Evolutionary conservation across 2,329 filamentous ascomycete genomes (phyloP).

Genomic region (Tolypocladium ovalisporum): DNA sequence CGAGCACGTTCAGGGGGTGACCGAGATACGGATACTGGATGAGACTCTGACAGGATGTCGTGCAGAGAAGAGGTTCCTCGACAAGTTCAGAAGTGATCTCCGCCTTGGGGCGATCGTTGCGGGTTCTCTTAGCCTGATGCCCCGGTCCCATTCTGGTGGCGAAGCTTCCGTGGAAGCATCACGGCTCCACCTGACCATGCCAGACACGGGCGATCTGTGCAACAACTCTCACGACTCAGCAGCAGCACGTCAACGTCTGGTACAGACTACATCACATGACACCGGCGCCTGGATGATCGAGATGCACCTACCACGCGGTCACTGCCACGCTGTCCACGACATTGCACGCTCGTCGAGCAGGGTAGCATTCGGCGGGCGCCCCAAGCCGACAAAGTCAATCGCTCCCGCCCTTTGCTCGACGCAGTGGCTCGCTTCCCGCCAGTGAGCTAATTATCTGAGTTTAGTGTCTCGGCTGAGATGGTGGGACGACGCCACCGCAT

Average conservation of each 20-base stretch:
- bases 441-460: background rate
- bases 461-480: background rate
- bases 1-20: background rate
- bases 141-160: background rate
- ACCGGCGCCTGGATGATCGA: background rate
- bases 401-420: background rate
- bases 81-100: background rate
- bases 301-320: background rate
- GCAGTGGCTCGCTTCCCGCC: background rate
- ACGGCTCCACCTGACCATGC: background rate
- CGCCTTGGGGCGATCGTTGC: background rate
- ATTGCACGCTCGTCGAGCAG: background rate
- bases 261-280: background rate
- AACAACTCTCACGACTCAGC: background rate
- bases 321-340: background rate
- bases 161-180: background rate
- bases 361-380: background rate
- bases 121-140: background rate
- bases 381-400: background rate
- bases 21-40: background rate
- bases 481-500: conserved; percentile 1
- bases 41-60: background rate
- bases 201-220: background rate
- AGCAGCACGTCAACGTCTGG: background rate
- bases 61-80: background rate